Conservation (phyloP, 2,329 filamentous ascomycete species). For the Pseudogymnoascus sp. region DNA sequence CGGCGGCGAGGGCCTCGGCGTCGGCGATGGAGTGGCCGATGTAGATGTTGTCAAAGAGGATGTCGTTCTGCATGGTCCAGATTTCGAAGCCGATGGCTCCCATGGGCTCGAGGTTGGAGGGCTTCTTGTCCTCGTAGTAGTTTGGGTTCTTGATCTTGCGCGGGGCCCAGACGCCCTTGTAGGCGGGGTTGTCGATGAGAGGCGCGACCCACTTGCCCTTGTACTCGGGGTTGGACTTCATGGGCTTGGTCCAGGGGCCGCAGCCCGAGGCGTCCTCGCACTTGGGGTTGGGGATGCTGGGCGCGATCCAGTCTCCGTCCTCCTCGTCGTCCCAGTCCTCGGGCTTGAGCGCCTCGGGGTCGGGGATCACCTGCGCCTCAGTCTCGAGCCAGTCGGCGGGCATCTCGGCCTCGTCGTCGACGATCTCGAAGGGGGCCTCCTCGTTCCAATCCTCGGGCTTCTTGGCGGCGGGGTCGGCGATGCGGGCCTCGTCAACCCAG, state of each 20-base stretch:
- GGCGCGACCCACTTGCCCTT: conserved; percentile 98
- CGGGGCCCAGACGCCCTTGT: conserved; percentile 94
- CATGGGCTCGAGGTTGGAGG: conserved; percentile 95
- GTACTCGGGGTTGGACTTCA: conserved; percentile 92
- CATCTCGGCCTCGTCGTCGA: conserved; percentile 84
- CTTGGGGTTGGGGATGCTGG: conserved; percentile 90
- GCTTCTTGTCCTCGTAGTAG: conserved; percentile 95
- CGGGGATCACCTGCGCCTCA: conserved; percentile 73
- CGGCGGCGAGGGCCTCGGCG: conserved; percentile 77
- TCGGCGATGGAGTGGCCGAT: conserved; percentile 95
- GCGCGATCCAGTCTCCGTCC: conserved; percentile 93
- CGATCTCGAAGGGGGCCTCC: conserved; percentile 92
- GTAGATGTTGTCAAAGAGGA: conserved; percentile 99
- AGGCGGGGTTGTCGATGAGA: conserved; percentile 91
- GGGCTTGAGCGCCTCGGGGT: conserved; percentile 94
- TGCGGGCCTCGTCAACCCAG: conserved; percentile 92
- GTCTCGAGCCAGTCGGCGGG: conserved; percentile 95
- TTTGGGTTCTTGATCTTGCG: conserved; percentile 95
- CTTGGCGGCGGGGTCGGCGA: conserved; percentile 82
- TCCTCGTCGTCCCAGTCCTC: conserved; percentile 99
- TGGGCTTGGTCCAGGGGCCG: conserved; percentile 83
- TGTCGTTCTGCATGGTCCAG: conserved; percentile 99
- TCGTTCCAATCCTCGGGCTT: conserved; percentile 99
- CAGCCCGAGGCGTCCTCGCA: conserved; percentile 90
- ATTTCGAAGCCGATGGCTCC: conserved; percentile 98